A percentile compares a stretch with the other conserved stretches of the same genome.
Conservation (phyloP, 306 rosid genomes). For the Arachis hypogaea region DNA sequence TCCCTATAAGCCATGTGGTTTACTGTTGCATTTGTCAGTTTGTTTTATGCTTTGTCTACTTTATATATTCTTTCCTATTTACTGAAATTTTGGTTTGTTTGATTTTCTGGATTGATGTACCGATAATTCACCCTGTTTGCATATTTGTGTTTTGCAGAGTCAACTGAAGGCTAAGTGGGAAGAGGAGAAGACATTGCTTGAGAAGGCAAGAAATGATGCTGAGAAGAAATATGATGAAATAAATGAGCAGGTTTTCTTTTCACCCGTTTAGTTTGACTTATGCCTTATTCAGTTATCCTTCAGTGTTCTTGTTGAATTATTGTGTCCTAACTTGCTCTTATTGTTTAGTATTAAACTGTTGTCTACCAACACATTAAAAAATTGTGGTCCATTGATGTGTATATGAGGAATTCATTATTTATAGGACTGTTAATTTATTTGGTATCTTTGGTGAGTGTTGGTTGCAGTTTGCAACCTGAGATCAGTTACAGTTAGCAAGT, state of each 20-base stretch:
- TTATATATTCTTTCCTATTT: not conserved
- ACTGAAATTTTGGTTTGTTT: conserved; percentile 1
- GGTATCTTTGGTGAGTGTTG: not conserved
- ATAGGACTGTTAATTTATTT: not conserved
- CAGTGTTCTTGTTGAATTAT: not conserved
- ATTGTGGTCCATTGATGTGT: not conserved
- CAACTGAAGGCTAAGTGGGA: conserved; percentile 80
- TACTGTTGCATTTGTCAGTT: not conserved
- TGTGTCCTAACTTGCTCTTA: not conserved
- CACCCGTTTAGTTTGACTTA: not conserved
- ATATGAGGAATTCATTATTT: not conserved
- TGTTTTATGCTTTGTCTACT: not conserved
- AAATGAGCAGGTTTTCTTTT: conserved; percentile 75
- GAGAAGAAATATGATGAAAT: conserved; percentile 79
- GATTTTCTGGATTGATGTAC: not conserved
- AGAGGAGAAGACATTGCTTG: conserved; percentile 58
- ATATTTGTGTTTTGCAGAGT: conserved; percentile 52
- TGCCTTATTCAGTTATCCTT: not conserved
- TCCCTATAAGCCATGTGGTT: not conserved
- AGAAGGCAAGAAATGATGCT: conserved; percentile 62
- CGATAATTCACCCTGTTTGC: not conserved
- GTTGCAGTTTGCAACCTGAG: not conserved
- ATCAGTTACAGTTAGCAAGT: not conserved
- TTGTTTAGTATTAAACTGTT: not conserved
- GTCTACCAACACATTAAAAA: not conserved